Conservation (phyloP, 164 flowering plant genomes). For the Chimonanthus salicifolius region DNA sequence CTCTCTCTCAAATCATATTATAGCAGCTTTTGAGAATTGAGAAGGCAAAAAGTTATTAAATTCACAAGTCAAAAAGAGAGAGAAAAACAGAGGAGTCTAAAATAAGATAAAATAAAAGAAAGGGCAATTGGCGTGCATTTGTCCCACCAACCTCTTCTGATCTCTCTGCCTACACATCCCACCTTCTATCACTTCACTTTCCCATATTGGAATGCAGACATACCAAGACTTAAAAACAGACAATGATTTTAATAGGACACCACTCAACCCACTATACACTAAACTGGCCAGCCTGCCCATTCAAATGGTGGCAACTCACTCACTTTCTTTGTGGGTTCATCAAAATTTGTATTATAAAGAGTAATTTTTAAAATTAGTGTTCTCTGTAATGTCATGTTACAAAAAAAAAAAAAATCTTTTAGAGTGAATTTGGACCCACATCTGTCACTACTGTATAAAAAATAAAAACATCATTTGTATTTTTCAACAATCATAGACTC, state of each 20-base stretch:
- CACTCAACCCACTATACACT: background rate
- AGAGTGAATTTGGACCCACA: too few relatives aligned
- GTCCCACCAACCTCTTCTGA: conserved; percentile 5
- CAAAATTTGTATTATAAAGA: too few relatives aligned
- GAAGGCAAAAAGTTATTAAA: background rate
- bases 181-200: background rate
- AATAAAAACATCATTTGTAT: too few relatives aligned
- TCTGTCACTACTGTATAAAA: too few relatives aligned
- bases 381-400: too few relatives aligned
- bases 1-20: too few relatives aligned
- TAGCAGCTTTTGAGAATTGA: background rate
- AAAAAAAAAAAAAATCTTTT: too few relatives aligned
- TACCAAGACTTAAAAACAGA: background rate
- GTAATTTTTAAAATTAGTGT: too few relatives aligned
- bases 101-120: background rate
- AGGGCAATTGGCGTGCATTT: conserved; percentile 2
- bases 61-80: background rate
- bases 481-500: too few relatives aligned
- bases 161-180: conserved; percentile 4
- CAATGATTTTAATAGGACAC: background rate
- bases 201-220: background rate
- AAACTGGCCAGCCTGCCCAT: background rate
- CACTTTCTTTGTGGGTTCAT: too few relatives aligned
- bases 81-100: background rate
- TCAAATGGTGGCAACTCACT: background rate